Evolutionary conservation across 352 stramenopile genomes (phyloP).

Genomic region (Pythium insidiosum): DNA sequence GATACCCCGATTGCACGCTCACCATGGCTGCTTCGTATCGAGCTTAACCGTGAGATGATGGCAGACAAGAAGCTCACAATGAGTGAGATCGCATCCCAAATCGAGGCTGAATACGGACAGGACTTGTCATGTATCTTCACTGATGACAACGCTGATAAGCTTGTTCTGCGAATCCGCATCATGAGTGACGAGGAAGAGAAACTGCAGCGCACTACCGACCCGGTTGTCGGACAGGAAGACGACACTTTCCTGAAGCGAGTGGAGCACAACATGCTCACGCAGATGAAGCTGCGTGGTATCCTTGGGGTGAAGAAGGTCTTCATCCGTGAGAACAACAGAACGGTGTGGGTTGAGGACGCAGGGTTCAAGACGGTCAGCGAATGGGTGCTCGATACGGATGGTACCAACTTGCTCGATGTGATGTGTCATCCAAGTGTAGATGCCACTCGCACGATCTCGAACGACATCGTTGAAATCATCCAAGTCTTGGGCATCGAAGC

Average conservation of each 20-base stretch:
- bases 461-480: conserved; percentile 99
- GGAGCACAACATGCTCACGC: conserved; percentile 96
- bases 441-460: conserved; percentile 94
- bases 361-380: conserved; percentile 95
- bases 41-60: conserved; percentile 97
- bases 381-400: conserved; percentile 99
- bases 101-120: conserved; percentile 92
- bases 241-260: conserved; percentile 97
- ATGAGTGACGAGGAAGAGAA: conserved; percentile 92
- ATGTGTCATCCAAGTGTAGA: conserved; percentile 97
- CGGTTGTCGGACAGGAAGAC: conserved; percentile 87
- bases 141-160: conserved; percentile 97
- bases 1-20: conserved; percentile 91
- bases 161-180: conserved; percentile 96
- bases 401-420: conserved; percentile 97
- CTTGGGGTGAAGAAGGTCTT: conserved; percentile 98
- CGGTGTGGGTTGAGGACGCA: conserved; percentile 92
- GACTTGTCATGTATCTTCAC: conserved; percentile 96
- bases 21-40: conserved; percentile 98
- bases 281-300: conserved; percentile 96
- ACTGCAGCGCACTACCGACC: conserved; percentile 69
- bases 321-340: conserved; percentile 94
- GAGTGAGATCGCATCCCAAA: conserved; percentile 94
- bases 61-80: conserved; percentile 97
- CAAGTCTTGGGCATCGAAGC: conserved; percentile 92